Base-by-base conservation (phyloP, 768 basidiomycete genomes). In the Kockovaella imperatae region DNA sequence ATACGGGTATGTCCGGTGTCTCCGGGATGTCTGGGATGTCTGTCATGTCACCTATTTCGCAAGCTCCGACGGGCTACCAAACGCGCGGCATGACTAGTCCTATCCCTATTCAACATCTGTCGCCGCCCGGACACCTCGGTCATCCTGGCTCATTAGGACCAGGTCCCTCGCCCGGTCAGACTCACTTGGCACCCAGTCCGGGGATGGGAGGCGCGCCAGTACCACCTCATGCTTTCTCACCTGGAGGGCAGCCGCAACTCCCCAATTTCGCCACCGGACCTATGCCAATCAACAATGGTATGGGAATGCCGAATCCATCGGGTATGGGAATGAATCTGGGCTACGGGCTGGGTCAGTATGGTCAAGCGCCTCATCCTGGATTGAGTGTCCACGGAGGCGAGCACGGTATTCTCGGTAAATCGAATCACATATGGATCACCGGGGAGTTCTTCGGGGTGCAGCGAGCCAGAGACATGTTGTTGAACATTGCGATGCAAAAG, bases 371-470 rank as follows among this genome's bases (percentile, higher is more conserved):
- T 74, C 75, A 31, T 47, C 53, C 59, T 15, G 57, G 57, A 45
- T 39, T 63, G 50, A 56, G 49, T 42, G 45, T 59, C 23, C 47
- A 57, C 40, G 47, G 57, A 23, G 56, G 58, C 11, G 57, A 56
- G 45, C 60, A 59, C 28, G 72, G 61, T 70, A 64, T 71, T 49
- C 57, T 52, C 77, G 74, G 64, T 78, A 83, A 62, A 80, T 79
- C 76, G 50, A 88, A 87, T 67, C 74, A 83, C 18, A 84, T 97
- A 52, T 99, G 87, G 84, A 90, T 99, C 60, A 96, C 93, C 0
- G 93, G 93, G 34, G 93, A 96, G 71, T 95, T 93, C 68, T 93
- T 96, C 55, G 87, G 87, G 15, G 91, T 96, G 10, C 87, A 93
- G 68, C 75, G 93, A 42, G 93, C 93, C 10, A 78, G 87, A 55